Percentiles rank a stretch among this genome's conserved stretches.
Evolutionary conservation across 192 early-diverging fungal species (phyloP).

Genomic region (Pilobolus umbonatus): DNA sequence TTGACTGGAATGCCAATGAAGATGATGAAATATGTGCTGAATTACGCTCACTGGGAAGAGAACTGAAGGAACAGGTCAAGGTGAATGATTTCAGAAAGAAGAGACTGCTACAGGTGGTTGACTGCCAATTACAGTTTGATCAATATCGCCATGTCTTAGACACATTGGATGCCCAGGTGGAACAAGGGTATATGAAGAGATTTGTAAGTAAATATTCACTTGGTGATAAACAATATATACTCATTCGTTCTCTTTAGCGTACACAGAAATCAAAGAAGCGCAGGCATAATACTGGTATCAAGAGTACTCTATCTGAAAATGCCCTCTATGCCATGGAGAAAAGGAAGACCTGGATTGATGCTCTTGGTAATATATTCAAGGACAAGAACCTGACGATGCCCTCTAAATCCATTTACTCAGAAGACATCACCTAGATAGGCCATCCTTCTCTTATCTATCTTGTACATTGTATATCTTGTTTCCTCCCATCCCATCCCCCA

Average conservation of each 20-base stretch:
- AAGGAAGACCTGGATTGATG: conserved; percentile 61
- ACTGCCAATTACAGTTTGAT: conserved; percentile 75
- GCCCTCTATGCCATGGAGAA: conserved; percentile 61
- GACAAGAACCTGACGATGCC: conserved; percentile 31
- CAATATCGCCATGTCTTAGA: conserved; percentile 88
- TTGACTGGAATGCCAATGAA: conserved; percentile 68
- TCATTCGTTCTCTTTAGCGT: conserved; percentile 34
- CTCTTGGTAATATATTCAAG: conserved; percentile 48
- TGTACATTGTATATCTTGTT: conserved; percentile 3
- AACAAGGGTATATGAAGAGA: conserved; percentile 82
- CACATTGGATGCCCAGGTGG: conserved; percentile 86
- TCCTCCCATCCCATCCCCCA: background rate
- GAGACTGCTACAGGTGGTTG: conserved; percentile 62
- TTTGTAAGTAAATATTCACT: conserved; percentile 54
- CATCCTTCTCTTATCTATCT: background rate
- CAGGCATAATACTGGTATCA: conserved; percentile 49
- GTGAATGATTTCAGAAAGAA: conserved; percentile 68
- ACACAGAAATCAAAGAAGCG: conserved; percentile 70
- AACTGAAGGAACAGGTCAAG: conserved; percentile 68
- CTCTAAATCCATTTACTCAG: conserved; percentile 22
- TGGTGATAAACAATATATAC: background rate
- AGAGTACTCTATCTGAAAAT: conserved; percentile 59
- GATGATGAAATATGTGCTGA: conserved; percentile 76
- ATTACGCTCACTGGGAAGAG: conserved; percentile 63
- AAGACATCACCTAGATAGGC: background rate